Percentiles rank a stretch among this genome's conserved stretches.
These are phyloP conservation scores for Lepidium africanum DNA, from an alignment of 345 rosid species.

Conservation along the genomic window DNA sequence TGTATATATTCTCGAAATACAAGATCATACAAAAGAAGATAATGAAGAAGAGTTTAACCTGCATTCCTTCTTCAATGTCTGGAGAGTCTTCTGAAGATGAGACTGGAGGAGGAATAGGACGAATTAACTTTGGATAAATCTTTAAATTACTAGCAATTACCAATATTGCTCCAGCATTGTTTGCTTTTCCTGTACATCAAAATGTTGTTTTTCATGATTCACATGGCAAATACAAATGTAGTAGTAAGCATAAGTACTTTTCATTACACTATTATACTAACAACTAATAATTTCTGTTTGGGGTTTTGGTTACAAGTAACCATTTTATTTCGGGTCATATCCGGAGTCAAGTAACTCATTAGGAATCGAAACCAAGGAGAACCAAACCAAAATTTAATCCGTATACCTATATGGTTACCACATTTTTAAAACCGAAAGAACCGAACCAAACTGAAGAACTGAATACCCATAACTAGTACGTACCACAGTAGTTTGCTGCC, in stretches of 20 bases:
- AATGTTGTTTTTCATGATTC: neutral
- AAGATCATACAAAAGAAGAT: neutral
- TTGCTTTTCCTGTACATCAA: constrained; percentile 46
- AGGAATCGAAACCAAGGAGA: no score
- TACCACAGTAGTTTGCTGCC: constrained; percentile 93
- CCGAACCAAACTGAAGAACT: no score
- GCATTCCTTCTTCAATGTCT: constrained; percentile 54
- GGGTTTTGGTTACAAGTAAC: no score
- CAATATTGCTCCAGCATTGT: constrained; percentile 89
- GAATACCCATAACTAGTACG: neutral
- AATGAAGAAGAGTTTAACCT: neutral
- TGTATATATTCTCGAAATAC: neutral
- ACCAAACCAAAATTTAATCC: no score
- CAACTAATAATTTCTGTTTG: no score
- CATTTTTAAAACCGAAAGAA: no score
- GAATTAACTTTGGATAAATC: constrained; percentile 72
- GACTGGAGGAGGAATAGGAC: constrained; percentile 79
- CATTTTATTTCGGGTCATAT: no score
- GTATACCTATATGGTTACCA: no score
- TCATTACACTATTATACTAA: no score
- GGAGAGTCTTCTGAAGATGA: constrained; percentile 65
- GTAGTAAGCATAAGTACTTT: no score
- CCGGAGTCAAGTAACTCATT: no score
- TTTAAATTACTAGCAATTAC: constrained; percentile 75
- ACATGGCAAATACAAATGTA: neutral